Evolutionary conservation across 768 basidiomycete genomes (phyloP).

Genomic region (Mycena vulgaris): DNA sequence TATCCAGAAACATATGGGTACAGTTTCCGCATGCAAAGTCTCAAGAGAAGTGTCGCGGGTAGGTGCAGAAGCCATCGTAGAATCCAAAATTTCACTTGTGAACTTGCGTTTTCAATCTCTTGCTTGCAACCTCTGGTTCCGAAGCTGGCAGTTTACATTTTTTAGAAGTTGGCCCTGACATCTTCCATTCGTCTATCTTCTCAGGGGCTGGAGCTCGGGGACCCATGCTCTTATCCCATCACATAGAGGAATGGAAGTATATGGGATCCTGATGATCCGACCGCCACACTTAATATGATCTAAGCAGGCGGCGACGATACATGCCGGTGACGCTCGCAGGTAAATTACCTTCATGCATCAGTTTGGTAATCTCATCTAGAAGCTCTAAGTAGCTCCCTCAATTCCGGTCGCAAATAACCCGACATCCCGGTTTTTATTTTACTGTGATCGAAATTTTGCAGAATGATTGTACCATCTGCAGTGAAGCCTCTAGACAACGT

Average conservation of each 20-base stretch:
- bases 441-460: constrained; percentile 43
- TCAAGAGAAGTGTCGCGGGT: background rate
- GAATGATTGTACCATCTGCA: constrained; percentile 41
- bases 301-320: background rate
- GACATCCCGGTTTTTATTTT: constrained; percentile 46
- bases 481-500: constrained; percentile 45
- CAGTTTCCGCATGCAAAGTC: too few species aligned
- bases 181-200: too few species aligned
- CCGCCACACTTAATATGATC: background rate
- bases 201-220: too few species aligned
- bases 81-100: too few species aligned
- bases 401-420: constrained; percentile 50
- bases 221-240: too few species aligned
- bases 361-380: constrained; percentile 51
- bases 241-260: too few species aligned
- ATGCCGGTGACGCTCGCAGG: background rate
- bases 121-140: too few species aligned
- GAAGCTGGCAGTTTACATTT: too few species aligned
- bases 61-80: background rate
- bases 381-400: constrained; percentile 49
- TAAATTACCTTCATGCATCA: background rate
- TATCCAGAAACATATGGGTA: too few species aligned
- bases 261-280: too few species aligned
- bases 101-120: background rate
- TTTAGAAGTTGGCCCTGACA: background rate